Percentiles rank a stretch among this genome's conserved stretches.
These are phyloP conservation scores for Astragalus membranaceus DNA, from an alignment of 306 rosid genomes.

Conservation along the genomic window DNA sequence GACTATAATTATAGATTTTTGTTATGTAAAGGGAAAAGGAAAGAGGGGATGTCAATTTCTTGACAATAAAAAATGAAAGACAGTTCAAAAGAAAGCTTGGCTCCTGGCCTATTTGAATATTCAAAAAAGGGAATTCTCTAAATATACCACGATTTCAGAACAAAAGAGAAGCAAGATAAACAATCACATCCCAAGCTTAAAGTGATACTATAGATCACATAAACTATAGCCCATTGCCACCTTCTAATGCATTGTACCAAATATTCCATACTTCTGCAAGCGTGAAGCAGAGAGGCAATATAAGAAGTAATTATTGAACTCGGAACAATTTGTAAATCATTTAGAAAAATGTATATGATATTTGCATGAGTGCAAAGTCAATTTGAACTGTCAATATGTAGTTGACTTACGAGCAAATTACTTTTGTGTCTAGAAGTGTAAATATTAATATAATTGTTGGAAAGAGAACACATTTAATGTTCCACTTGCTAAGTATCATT, in stretches of 20 bases:
- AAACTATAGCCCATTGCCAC: not conserved
- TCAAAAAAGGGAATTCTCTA: not conserved
- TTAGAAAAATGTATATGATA: too few relatives aligned
- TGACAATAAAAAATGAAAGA: not conserved
- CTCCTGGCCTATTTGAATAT: not conserved
- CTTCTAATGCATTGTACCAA: not conserved
- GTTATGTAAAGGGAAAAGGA: not conserved
- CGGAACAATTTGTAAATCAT: too few relatives aligned
- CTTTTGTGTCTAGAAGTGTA: too few relatives aligned
- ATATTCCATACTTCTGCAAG: not conserved
- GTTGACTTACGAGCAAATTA: too few relatives aligned
- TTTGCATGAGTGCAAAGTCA: too few relatives aligned
- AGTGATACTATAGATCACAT: not conserved
- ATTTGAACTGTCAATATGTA: too few relatives aligned
- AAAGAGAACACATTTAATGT: too few relatives aligned
- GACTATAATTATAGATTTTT: not conserved
- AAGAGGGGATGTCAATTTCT: not conserved
- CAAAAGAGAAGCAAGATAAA: not conserved
- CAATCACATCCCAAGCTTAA: not conserved
- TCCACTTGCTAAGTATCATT: too few relatives aligned
- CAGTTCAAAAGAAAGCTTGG: not conserved
- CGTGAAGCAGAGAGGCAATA: too few relatives aligned
- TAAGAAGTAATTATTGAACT: too few relatives aligned
- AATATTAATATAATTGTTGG: too few relatives aligned
- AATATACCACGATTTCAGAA: not conserved